Conservation (phyloP, 805 yeast genomes). For the Candida orba region DNA sequence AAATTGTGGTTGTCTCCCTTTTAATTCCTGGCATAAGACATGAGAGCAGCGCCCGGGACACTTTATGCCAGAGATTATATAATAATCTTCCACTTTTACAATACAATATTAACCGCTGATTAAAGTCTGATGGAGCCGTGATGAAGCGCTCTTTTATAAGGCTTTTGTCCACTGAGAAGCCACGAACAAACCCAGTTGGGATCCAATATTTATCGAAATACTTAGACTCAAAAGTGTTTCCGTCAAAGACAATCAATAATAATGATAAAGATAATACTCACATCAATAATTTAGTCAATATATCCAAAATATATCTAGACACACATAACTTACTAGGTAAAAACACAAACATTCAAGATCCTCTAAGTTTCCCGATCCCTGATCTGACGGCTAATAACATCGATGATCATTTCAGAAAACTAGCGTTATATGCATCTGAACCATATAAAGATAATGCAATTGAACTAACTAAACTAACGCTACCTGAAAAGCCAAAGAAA, state of each 20-base stretch:
- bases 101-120: too few relatives aligned
- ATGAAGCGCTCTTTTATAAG: neutral
- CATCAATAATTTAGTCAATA: slow-evolving; percentile 32
- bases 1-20: neutral
- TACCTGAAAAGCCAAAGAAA: slow-evolving; percentile 35
- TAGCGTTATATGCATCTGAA: slow-evolving; percentile 53
- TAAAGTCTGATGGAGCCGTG: too few relatives aligned
- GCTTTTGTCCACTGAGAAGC: slow-evolving; percentile 20
- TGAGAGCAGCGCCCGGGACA: too few relatives aligned
- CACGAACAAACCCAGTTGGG: slow-evolving; percentile 68
- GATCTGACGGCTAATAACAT: slow-evolving; percentile 60
- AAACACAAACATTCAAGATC: slow-evolving; percentile 52
- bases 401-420: slow-evolving; percentile 77
- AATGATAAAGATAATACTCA: slow-evolving; percentile 1
- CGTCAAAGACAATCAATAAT: slow-evolving; percentile 14
- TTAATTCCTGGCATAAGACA: too few relatives aligned
- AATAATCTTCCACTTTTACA: too few relatives aligned
- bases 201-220: slow-evolving; percentile 64
- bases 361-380: slow-evolving; percentile 61
- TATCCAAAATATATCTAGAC: slow-evolving; percentile 54
- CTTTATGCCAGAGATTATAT: too few relatives aligned
- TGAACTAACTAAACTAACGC: slow-evolving; percentile 31
- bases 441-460: slow-evolving; percentile 52
- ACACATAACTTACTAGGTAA: slow-evolving; percentile 70
- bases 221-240: slow-evolving; percentile 55